These are phyloP conservation scores for Xylaria venustula DNA, from an alignment of 495 filamentous ascomycete species.

Conservation along the genomic window DNA sequence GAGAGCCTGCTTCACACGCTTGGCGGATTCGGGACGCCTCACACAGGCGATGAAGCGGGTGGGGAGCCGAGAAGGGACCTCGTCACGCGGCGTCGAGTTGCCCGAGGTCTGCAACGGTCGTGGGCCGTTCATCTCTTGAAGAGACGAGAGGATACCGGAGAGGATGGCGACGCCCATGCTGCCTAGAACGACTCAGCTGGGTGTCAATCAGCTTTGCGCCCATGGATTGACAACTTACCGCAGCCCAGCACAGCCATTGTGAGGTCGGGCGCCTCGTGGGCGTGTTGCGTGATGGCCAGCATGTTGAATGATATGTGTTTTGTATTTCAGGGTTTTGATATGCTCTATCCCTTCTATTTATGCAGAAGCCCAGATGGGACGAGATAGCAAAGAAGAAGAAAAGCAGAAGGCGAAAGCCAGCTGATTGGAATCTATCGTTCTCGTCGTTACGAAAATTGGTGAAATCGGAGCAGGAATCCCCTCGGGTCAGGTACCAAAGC, in stretches of 20 bases:
- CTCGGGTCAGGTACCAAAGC: background rate
- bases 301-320: conserved; percentile 18
- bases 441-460: background rate
- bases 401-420: background rate
- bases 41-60: conserved; percentile 76
- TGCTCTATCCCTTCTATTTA: background rate
- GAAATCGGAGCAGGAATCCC: background rate
- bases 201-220: background rate
- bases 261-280: conserved; percentile 44
- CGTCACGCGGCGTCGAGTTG: conserved; percentile 50
- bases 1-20: conserved; percentile 62
- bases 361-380: background rate
- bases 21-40: conserved; percentile 58
- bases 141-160: conserved; percentile 70
- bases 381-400: background rate
- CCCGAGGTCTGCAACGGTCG: conserved; percentile 38
- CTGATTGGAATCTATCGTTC: background rate
- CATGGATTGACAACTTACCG: conserved; percentile 48
- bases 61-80: conserved; percentile 58
- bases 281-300: conserved; percentile 32
- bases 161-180: conserved; percentile 85
- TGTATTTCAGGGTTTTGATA: background rate
- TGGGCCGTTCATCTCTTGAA: conserved; percentile 45
- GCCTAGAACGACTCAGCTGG: conserved; percentile 41
- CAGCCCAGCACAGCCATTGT: conserved; percentile 72